Percentiles rank a stretch among this genome's conserved stretches.
Evolutionary conservation across 176 grass and related monocot species (phyloP).

Genomic region (Carex parvula): DNA sequence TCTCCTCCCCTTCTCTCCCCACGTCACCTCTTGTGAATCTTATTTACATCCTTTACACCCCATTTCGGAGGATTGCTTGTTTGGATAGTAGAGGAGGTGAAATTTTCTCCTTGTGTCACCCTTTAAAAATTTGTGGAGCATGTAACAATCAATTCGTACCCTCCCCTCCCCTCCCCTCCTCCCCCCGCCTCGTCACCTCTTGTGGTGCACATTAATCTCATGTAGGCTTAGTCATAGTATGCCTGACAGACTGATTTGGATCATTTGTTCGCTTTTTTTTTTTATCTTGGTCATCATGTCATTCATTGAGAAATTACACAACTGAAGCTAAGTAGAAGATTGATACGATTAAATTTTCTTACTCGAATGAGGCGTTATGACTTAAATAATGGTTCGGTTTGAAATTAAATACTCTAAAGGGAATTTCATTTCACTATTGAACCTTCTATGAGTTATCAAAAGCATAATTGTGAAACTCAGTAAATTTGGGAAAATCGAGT

Average conservation of each 20-base stretch:
- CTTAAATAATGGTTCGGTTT: not conserved
- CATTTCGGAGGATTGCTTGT: no score
- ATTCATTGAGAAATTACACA: not conserved
- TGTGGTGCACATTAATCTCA: not conserved
- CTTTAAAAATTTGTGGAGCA: no score
- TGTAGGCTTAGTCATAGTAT: not conserved
- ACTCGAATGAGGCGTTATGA: not conserved
- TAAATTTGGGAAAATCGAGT: not conserved
- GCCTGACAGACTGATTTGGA: not conserved
- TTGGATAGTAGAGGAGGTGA: no score
- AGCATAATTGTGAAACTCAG: not conserved
- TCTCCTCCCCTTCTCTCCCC: no score
- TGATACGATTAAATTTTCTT: not conserved
- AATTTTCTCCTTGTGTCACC: no score
- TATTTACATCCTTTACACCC: no score
- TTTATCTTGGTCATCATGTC: not conserved
- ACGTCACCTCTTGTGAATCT: no score
- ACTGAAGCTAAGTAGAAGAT: not conserved
- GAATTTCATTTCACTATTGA: not conserved
- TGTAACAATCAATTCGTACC: no score
- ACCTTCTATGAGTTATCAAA: not conserved
- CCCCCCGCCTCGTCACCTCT: no score
- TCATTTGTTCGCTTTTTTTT: not conserved
- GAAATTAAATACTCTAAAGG: not conserved
- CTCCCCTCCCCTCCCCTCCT: no score